Base-by-base conservation (phyloP, 495 filamentous ascomycete species). In the Neurospora sp. region DNA sequence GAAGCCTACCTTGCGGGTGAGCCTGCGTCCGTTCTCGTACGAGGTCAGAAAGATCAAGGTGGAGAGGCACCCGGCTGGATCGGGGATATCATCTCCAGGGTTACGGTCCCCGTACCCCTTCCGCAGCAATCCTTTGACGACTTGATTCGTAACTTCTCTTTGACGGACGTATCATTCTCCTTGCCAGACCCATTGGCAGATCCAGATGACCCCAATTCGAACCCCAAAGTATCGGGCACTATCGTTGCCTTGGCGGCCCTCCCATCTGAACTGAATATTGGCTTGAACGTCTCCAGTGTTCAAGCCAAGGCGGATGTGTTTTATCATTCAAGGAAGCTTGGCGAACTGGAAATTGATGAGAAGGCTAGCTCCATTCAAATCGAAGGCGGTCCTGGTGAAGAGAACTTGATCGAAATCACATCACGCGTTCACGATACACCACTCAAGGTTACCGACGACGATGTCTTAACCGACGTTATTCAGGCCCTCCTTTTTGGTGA, bases 201-300 rank as follows among this genome's bases (percentile, higher is more conserved):
- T 2, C 92, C 93, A 2, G 89, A 87, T 71, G 87, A 91, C n/a
- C 92, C 93, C 4, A 88, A 91, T 36, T 85, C 92, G 0, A 87
- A 91, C 72, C 94, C 94, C 8, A 88, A 86, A 48, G 88, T 99
- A 3, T 96, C 93, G 54, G 94, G 94, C 3, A 87, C 90, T 45
- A 91, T 97, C 34, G 84, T 92, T 72, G 94, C 92, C 21, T 82
- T 92, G 3, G 89, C 96, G 34, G 88, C 79, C 24, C 79, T 98
- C 28, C 96, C 96, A 0, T 84, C 93, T 31, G 91, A 97, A 79
- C 91, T 98, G 88, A 92, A 94, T 75, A 90, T 99, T 76, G 84
- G 86, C 17, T 80, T 99, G 62, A 87, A 92, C 73, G 93, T 98
- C 72, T 89, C 87, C 31, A 85, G 83, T 66, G 88, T 98, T 42